Conservation (phyloP, 352 stramenopile species). For the Phytophthora foliorum region DNA sequence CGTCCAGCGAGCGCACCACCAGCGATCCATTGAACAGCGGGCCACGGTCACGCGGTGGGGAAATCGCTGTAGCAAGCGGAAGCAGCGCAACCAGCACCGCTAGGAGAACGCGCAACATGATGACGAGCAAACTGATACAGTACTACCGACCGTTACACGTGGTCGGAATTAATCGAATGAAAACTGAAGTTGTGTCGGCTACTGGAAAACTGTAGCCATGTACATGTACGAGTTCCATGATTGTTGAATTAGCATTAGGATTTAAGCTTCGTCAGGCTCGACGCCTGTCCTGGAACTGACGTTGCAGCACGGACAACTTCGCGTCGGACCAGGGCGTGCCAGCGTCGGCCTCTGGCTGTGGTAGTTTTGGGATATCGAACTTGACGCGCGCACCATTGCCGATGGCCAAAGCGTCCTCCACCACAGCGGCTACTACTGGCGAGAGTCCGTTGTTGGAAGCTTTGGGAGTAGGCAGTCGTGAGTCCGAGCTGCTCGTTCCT, state of each 20-base stretch:
- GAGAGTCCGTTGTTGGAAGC: conserved; percentile 42
- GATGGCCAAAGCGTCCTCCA: conserved; percentile 43
- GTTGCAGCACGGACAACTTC: conserved; percentile 61
- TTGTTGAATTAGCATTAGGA: conserved; percentile 1
- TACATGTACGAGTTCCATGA: too few relatives aligned
- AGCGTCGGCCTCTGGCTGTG: conserved; percentile 64
- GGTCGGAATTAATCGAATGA: conserved; percentile 22
- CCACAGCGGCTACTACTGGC: conserved; percentile 28
- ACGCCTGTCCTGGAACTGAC: conserved; percentile 41
- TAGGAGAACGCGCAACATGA: conserved; percentile 11
- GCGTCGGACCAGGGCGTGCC: conserved; percentile 80
- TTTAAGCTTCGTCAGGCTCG: conserved; percentile 14
- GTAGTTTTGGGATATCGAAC: conserved; percentile 85
- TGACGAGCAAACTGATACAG: not conserved
- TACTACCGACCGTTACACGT: not conserved
- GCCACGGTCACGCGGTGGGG: conserved; percentile 36
- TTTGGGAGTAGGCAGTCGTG: conserved; percentile 41
- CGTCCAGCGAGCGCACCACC: conserved; percentile 51
- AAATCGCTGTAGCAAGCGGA: conserved; percentile 4
- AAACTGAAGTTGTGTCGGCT: conserved; percentile 15
- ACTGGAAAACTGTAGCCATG: conserved; percentile 20
- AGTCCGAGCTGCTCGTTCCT: conserved; percentile 61
- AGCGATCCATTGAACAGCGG: conserved; percentile 65
- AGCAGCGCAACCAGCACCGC: conserved; percentile 7
- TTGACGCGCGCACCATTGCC: conserved; percentile 43